Base-by-base conservation (phyloP, 1,284 basidiomycete genomes). In the Cerioporus squamosus region DNA sequence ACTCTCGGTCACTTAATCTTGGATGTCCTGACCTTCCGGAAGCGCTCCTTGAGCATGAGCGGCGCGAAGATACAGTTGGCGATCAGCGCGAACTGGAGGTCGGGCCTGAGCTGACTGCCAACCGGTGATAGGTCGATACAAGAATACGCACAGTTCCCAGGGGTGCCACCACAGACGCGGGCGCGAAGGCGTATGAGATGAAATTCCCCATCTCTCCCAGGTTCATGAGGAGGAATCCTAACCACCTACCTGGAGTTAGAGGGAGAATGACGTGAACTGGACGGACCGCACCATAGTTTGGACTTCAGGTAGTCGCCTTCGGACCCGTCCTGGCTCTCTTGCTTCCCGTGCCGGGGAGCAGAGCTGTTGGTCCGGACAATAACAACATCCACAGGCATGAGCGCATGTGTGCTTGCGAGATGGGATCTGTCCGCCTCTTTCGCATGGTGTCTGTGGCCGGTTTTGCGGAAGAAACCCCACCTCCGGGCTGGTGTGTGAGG, bases 51-150 rank as follows among this genome's bases (percentile, higher is more conserved):
- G n/a, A 97, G 79, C 67, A 98, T 84, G 2, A 96, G 70, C 9
- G 97, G 97, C 0, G 97, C 94, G 64, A 98, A 95, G 47, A 96
- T 81, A 70, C 95, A 97, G 73, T 98, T 98, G 17, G 96, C 94
- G 54, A 98, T 89, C 9, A 99, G 80, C 1, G 97, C 91, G 68
- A 93, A 91, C 89, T 93, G 47, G 17, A 48, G 55, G 57, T 50
- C 53, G n/a, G 17, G n/a, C 38, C 26, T 59, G 33, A 46, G 62
- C 14, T 57, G 18, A 23, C 22, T 5, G 8, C 12, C 18, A 4
- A 15, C 45, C 40, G 10, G 8, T 22, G n/a, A 45, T 45, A 24
- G 9, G 46, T 36, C 50, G 50, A 53, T 44, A 43, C 36, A 40
- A 2, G 26, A 17, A 29, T 44, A 78, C 88, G 77, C 67, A 95